phyloP scores from a whole-genome alignment of 306 rosid genomes.

The Pterocarpus macrocarpus region DNA sequence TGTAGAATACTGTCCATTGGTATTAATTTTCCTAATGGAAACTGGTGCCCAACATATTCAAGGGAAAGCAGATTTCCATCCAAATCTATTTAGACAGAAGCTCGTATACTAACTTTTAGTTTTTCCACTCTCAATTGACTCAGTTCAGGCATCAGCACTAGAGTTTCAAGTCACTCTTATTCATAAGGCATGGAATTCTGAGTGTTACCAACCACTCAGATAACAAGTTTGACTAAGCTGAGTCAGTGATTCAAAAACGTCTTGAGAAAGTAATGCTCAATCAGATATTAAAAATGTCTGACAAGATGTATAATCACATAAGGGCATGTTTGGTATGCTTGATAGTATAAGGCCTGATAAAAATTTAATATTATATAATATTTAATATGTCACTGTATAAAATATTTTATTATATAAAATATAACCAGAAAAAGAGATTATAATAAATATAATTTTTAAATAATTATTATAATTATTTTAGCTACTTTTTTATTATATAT shows the following conservation, averaged over 20 bases:
- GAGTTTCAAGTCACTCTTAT: conserved; percentile 20
- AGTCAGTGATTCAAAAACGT: conserved; percentile 24
- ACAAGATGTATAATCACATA: conserved; percentile 15
- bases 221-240: conserved; percentile 29
- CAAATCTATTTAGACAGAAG: conserved; percentile 15
- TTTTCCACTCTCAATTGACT: background rate
- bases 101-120: background rate
- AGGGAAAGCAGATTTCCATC: background rate
- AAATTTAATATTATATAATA: too few species aligned
- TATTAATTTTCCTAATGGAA: background rate
- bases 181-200: conserved; percentile 1
- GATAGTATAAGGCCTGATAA: too few species aligned
- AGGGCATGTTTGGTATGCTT: too few species aligned
- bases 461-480: too few species aligned
- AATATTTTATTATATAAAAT: too few species aligned
- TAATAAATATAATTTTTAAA: too few species aligned
- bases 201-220: conserved; percentile 32
- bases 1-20: background rate
- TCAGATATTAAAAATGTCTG: conserved; percentile 34
- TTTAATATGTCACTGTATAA: too few species aligned
- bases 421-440: too few species aligned
- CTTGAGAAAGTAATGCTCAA: background rate
- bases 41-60: background rate
- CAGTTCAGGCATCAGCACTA: conserved; percentile 17
- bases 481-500: too few species aligned